Evolutionary conservation across 805 yeast species (phyloP), one percentile per base, ranked within the genome.

Genomic region (Yamadazyma scolyti): DNA sequence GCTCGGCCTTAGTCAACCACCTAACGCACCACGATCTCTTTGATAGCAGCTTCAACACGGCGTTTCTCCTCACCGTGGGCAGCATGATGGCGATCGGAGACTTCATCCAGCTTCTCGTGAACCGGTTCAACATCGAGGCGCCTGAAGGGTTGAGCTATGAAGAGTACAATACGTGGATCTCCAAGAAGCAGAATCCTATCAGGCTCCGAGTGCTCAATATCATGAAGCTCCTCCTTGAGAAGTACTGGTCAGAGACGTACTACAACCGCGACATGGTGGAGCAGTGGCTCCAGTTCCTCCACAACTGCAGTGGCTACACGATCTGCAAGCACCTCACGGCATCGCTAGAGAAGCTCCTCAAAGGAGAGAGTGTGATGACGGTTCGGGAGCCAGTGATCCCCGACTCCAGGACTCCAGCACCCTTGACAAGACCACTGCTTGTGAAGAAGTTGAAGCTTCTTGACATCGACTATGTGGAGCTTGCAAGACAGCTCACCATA

Each of bases 101-200:
- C 31, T 62, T 89, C 21, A 61, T 84, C 25, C 68, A 69, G 23
- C 51, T 73, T 25, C 58, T 86, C 44, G 71, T 83, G 19, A 70
- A 71, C 23, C 65, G 94, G 33, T 90, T 79, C 56, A 71, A 78
- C 33, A 58, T 76, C 10, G 75, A 75, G 40, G 93, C 96, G 14
- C 96, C 96, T 0, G 96, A 85, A 47, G 95, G 94, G 0, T 58
- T 90, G 37, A 76, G 84, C 37, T 84, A 77, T 48, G 94, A 82
- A 39, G 95, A 86, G 47, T 85, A 83, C 52, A 75, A 77, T 26
- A 57, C 69, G 7, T 87, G 96, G 96, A 67, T 78, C 7, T 75
- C 77, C 24, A 74, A 73, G 48, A 85, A 85, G 47, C 76, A 80
- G 37, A 66, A 64, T 35, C 86, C 85, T 1, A 79, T 82, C 19